A percentile compares a stretch with the other conserved stretches of the same genome.
These are phyloP conservation scores for Microascus cirrosus DNA, from an alignment of 2,329 filamentous ascomycete species.

Conservation along the genomic window DNA sequence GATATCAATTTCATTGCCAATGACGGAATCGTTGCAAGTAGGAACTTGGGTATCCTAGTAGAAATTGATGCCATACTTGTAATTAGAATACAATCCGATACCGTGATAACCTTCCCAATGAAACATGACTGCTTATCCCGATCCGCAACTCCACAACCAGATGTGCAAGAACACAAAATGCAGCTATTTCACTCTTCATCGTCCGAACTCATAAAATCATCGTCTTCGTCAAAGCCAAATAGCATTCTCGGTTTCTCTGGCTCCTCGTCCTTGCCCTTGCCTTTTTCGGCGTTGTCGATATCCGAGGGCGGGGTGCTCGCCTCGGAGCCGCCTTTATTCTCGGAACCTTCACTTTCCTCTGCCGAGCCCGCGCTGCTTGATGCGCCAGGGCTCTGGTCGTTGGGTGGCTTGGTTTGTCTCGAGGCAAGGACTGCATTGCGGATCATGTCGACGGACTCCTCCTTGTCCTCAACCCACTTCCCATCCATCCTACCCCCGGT, in stretches of 20 bases:
- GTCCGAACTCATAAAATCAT: slow-evolving; percentile 61
- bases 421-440: slow-evolving; percentile 62
- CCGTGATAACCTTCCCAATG: neutral
- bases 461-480: slow-evolving; percentile 91
- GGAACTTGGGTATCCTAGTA: neutral
- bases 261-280: slow-evolving; percentile 20
- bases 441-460: slow-evolving; percentile 77
- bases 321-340: slow-evolving; percentile 31
- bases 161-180: neutral
- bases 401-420: slow-evolving; percentile 53
- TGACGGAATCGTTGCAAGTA: neutral
- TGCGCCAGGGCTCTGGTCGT: slow-evolving; percentile 44
- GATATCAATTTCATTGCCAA: neutral
- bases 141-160: neutral
- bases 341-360: slow-evolving; percentile 15
- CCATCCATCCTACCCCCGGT: slow-evolving; percentile 65
- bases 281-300: slow-evolving; percentile 21
- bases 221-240: slow-evolving; percentile 70
- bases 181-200: slow-evolving; percentile 38
- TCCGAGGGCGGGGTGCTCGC: slow-evolving; percentile 38
- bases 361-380: slow-evolving; percentile 20
- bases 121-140: neutral
- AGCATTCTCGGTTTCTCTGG: slow-evolving; percentile 35
- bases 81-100: neutral
- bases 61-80: neutral